These are phyloP conservation scores for Lasiodiplodia sp. DNA, from an alignment of 2,329 filamentous ascomycete genomes.

Conservation along the genomic window DNA sequence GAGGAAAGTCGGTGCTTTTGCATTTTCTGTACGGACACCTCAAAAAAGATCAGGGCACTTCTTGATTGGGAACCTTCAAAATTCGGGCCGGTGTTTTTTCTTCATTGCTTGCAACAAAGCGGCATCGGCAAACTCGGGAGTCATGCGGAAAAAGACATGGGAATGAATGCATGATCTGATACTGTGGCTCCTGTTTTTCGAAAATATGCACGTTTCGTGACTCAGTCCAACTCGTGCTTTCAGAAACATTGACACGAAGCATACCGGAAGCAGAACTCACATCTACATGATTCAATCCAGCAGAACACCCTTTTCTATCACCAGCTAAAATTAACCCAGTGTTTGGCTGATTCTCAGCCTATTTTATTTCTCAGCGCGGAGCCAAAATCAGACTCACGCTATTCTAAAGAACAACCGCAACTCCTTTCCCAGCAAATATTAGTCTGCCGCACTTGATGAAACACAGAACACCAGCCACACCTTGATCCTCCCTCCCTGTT, in stretches of 20 bases:
- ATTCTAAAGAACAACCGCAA: background rate
- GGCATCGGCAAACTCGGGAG: slow-evolving; percentile 17
- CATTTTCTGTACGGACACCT: slow-evolving; percentile 25
- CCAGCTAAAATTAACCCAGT: background rate
- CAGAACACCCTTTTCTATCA: background rate
- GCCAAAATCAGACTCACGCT: background rate
- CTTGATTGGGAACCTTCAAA: slow-evolving; percentile 19
- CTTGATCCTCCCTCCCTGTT: background rate
- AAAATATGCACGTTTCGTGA: background rate
- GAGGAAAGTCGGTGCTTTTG: slow-evolving; percentile 8
- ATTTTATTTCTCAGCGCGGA: background rate
- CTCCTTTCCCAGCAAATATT: background rate
- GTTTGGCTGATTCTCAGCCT: background rate
- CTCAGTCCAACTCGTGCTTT: background rate
- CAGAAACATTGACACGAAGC: background rate
- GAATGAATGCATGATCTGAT: slow-evolving; percentile 27
- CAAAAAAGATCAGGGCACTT: slow-evolving; percentile 24
- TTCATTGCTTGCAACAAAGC: slow-evolving; percentile 15
- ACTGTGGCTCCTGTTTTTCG: background rate
- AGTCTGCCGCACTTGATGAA: background rate
- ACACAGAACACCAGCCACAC: background rate
- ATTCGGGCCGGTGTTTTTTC: slow-evolving; percentile 20
- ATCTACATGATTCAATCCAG: background rate
- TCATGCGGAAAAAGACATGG: slow-evolving; percentile 20
- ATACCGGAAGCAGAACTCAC: background rate